Conservation (phyloP, 1,284 basidiomycete species). For the Pyrrhoderma lamaoense region DNA sequence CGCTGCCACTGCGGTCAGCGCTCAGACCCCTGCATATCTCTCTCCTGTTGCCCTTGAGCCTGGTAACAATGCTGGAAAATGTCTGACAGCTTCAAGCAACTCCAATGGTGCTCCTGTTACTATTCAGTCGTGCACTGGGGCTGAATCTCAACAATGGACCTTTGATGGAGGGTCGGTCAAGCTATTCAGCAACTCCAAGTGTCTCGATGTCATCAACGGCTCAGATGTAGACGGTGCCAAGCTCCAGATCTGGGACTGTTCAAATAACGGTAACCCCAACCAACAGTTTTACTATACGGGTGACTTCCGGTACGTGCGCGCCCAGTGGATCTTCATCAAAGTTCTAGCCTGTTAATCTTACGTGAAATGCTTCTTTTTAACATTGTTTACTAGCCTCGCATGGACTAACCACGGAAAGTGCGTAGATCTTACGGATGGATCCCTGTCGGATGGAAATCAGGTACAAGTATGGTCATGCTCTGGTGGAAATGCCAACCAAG, state of each 20-base stretch:
- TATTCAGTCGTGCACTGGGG: conserved; percentile 37
- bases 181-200: conserved; percentile 37
- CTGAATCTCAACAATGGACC: conserved; percentile 36
- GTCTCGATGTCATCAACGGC: conserved; percentile 39
- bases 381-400: conserved; percentile 24
- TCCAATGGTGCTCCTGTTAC: conserved; percentile 38
- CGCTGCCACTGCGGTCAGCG: conserved; percentile 3
- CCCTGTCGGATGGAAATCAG: conserved; percentile 34
- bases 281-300: conserved; percentile 40
- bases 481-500: conserved; percentile 35
- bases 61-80: conserved; percentile 36
- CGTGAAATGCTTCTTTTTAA: too few species aligned
- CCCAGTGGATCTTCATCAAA: too few species aligned
- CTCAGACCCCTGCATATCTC: conserved; percentile 16
- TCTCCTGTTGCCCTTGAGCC: conserved; percentile 33
- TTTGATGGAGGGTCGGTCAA: conserved; percentile 36
- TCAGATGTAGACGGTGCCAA: conserved; percentile 34
- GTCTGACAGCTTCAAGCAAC: conserved; percentile 42
- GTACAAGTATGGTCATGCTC: conserved; percentile 38
- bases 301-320: conserved; percentile 29
- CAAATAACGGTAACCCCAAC: conserved; percentile 29
- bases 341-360: too few species aligned
- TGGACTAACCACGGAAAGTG: conserved; percentile 44
- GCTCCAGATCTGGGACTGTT: conserved; percentile 43
- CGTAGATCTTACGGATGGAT: conserved; percentile 38